Evolutionary conservation across 768 basidiomycete genomes (phyloP).

Genomic region (Phylloporus arenicola): DNA sequence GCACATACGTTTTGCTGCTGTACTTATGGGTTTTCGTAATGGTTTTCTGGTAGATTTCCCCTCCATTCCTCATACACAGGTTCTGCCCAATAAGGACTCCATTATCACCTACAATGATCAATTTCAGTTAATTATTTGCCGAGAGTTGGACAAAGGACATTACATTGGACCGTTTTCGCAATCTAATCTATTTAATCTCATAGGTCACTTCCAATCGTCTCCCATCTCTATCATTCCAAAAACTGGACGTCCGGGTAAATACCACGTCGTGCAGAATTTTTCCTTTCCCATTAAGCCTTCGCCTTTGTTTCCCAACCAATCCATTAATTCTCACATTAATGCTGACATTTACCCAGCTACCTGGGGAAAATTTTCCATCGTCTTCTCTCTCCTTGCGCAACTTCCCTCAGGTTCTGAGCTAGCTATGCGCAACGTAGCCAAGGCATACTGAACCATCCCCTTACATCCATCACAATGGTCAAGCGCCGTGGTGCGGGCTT

Average conservation of each 20-base stretch:
- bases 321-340: not conserved
- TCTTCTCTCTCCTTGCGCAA: not conserved
- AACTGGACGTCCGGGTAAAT: not conserved
- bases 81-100: slow-evolving; percentile 9
- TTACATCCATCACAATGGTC: not conserved
- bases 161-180: not conserved
- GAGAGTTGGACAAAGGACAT: not conserved
- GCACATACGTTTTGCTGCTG: not conserved
- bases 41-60: slow-evolving; percentile 11
- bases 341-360: not conserved
- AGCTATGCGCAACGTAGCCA: not conserved
- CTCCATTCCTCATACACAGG: not conserved
- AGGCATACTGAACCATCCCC: not conserved
- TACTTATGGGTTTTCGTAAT: not conserved
- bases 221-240: not conserved
- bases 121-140: not conserved
- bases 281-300: not conserved
- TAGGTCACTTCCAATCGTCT: not conserved
- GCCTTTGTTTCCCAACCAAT: accelerated
- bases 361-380: too few species aligned
- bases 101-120: not conserved
- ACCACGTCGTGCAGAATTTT: not conserved
- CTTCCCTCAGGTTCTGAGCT: not conserved
- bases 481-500: not conserved
- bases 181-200: not conserved